Evolutionary conservation across 2,329 filamentous ascomycete genomes (phyloP).

Genomic region (Pseudocercospora fuligena): DNA sequence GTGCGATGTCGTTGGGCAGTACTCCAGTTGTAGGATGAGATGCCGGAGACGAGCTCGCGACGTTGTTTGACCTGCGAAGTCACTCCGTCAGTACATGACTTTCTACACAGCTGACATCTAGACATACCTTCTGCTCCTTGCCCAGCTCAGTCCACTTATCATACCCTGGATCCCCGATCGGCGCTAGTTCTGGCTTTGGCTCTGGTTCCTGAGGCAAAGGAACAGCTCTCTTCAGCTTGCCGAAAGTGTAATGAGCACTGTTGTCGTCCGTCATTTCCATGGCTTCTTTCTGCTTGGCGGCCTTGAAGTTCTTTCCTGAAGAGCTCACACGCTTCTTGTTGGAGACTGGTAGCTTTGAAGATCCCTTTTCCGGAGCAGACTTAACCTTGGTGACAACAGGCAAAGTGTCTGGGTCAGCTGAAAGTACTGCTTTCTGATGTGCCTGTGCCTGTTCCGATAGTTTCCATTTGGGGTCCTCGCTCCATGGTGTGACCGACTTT

Average conservation of each 20-base stretch:
- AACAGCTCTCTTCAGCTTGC: neutral
- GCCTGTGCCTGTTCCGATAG: constrained; percentile 3
- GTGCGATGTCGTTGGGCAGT: constrained; percentile 7
- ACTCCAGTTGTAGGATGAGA: constrained; percentile 17
- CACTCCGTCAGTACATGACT: neutral
- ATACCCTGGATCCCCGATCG: constrained; percentile 16
- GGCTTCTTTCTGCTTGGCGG: neutral
- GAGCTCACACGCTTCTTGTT: neutral
- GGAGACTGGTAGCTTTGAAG: neutral
- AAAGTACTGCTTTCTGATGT: constrained; percentile 5
- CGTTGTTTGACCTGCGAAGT: constrained; percentile 4
- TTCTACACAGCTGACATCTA: neutral
- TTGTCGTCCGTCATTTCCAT: neutral
- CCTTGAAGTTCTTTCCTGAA: neutral
- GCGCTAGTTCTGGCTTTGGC: neutral
- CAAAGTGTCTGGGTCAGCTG: constrained; percentile 1
- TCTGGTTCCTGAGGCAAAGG: neutral
- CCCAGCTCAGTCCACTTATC: constrained; percentile 19
- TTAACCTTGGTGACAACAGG: neutral
- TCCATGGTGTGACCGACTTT: neutral
- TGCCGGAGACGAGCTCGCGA: constrained; percentile 11
- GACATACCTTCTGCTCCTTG: constrained; percentile 9
- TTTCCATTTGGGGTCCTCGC: neutral
- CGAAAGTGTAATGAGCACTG: neutral
- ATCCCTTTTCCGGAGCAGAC: neutral